These are phyloP conservation scores for Meyerozyma carpophila DNA, from an alignment of 1,139 yeast genomes.

Conservation along the genomic window DNA sequence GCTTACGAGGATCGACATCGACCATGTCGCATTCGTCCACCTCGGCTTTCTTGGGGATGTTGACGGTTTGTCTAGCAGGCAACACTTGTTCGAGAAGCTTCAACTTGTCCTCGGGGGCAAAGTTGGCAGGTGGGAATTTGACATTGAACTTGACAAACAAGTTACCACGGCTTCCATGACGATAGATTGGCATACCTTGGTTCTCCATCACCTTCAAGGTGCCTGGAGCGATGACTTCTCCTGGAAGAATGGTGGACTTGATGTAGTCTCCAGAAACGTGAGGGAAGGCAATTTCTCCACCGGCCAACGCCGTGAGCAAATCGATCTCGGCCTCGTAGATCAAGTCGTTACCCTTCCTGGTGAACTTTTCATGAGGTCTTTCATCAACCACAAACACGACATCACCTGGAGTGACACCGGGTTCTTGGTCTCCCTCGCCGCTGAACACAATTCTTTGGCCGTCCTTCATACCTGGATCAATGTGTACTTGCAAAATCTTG, in stretches of 20 bases:
- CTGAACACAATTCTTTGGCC: slow-evolving; percentile 88
- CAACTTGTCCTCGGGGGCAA: slow-evolving; percentile 62
- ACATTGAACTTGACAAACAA: slow-evolving; percentile 65
- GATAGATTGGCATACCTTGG: slow-evolving; percentile 92
- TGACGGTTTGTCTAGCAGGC: slow-evolving; percentile 55
- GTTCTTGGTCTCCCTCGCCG: slow-evolving; percentile 98
- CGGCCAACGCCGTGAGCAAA: slow-evolving; percentile 90
- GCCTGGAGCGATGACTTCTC: slow-evolving; percentile 91
- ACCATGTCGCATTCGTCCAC: slow-evolving; percentile 80
- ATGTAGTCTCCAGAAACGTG: slow-evolving; percentile 87
- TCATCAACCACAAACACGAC: slow-evolving; percentile 89
- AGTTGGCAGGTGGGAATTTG: slow-evolving; percentile 64
- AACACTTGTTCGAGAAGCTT: slow-evolving; percentile 58
- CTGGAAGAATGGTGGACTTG: slow-evolving; percentile 78
- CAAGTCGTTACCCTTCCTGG: slow-evolving; percentile 88
- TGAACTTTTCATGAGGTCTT: slow-evolving; percentile 74
- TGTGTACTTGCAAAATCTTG: slow-evolving; percentile 88
- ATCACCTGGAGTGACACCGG: slow-evolving; percentile 93
- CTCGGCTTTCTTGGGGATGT: slow-evolving; percentile 57
- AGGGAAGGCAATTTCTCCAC: slow-evolving; percentile 84
- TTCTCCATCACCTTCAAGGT: slow-evolving; percentile 75
- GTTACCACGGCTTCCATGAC: slow-evolving; percentile 73
- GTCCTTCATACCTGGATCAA: slow-evolving; percentile 96
- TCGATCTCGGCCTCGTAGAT: slow-evolving; percentile 84
- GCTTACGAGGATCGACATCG: slow-evolving; percentile 59